Evolutionary conservation across 257 asterid genomes (phyloP).

Genomic region (Solanum sejunctum): DNA sequence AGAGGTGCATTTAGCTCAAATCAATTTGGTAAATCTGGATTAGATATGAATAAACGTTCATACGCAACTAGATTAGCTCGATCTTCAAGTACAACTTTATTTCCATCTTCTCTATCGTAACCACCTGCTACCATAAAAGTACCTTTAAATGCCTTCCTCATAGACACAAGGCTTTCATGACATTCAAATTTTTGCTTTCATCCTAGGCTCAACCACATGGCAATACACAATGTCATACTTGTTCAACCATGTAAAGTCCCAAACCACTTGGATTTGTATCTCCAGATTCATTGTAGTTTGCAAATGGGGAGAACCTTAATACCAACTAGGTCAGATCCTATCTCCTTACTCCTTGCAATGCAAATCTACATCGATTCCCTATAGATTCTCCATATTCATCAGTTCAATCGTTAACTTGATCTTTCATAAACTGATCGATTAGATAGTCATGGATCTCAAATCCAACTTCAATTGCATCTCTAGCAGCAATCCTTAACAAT

Average conservation of each 20-base stretch:
- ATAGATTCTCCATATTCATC: too few relatives aligned
- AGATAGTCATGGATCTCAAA: neutral
- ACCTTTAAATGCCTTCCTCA: neutral
- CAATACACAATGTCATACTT: neutral
- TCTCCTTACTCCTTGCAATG: too few relatives aligned
- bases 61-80: neutral
- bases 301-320: neutral
- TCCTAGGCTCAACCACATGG: neutral
- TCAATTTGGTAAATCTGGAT: neutral
- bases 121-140: neutral
- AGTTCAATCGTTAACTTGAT: too few relatives aligned
- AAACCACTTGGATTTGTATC: neutral
- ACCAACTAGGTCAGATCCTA: neutral
- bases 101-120: neutral
- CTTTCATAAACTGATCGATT: neutral
- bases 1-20: neutral
- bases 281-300: neutral
- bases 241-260: neutral
- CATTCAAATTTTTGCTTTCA: neutral
- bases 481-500: neutral
- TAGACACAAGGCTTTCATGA: neutral
- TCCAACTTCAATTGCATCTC: neutral
- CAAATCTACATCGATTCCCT: too few relatives aligned
- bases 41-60: neutral
- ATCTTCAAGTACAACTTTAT: neutral